A percentile compares a stretch with the other conserved stretches of the same genome.
Conservation (phyloP, 2,329 filamentous ascomycete genomes). For the Apiospora malaysiana region DNA sequence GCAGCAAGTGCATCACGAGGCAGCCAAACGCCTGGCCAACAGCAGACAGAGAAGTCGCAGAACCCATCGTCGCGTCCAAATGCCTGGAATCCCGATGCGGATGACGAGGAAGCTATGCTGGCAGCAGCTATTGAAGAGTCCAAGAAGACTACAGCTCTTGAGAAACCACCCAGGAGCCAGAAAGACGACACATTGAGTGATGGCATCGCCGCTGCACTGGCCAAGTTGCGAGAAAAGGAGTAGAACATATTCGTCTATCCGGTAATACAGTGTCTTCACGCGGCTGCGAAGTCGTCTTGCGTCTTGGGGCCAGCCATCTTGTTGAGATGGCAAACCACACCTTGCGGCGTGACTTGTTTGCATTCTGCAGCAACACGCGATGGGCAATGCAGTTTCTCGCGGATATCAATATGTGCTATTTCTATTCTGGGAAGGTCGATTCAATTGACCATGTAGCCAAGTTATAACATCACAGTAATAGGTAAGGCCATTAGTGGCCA, state of each 20-base stretch:
- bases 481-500: not conserved
- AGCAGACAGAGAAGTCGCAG: slow-evolving; percentile 27
- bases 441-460: not conserved
- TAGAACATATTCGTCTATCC: slow-evolving; percentile 20
- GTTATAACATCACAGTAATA: not conserved
- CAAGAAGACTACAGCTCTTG: slow-evolving; percentile 45
- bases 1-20: slow-evolving; percentile 33
- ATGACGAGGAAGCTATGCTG: slow-evolving; percentile 56
- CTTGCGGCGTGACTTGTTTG: not conserved
- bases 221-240: slow-evolving; percentile 58
- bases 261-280: no score
- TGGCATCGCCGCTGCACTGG: slow-evolving; percentile 66
- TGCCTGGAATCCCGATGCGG: slow-evolving; percentile 48
- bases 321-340: not conserved
- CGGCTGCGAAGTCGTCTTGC: no score
- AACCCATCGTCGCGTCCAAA: slow-evolving; percentile 41
- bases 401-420: not conserved
- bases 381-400: not conserved
- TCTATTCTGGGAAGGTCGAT: slow-evolving; percentile 7
- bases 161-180: slow-evolving; percentile 30
- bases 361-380: not conserved
- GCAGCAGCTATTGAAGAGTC: slow-evolving; percentile 55
- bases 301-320: not conserved
- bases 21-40: slow-evolving; percentile 32
- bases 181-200: slow-evolving; percentile 56